Evolutionary conservation across 306 rosid genomes (phyloP).

Genomic region (Acacia crassicarpa): DNA sequence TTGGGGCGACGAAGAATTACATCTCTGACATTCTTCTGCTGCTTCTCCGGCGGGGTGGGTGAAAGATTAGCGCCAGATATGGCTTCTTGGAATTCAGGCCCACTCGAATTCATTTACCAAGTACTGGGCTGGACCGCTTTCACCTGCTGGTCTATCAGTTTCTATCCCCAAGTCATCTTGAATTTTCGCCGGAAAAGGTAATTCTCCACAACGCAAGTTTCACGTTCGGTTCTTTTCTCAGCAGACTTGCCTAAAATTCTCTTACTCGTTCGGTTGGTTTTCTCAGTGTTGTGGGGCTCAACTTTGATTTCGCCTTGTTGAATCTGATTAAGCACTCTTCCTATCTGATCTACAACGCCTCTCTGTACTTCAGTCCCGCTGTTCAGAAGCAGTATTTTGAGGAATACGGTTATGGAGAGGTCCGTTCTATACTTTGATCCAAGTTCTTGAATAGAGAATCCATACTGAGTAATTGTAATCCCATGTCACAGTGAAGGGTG

Average conservation of each 20-base stretch:
- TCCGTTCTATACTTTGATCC: slow-evolving; percentile 8
- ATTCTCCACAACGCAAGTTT: background rate
- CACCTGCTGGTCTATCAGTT: slow-evolving; percentile 71
- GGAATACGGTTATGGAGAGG: slow-evolving; percentile 73
- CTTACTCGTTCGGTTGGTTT: background rate
- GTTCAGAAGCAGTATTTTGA: slow-evolving; percentile 75
- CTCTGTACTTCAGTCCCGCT: slow-evolving; percentile 80
- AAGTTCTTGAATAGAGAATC: background rate
- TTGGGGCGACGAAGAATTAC: background rate
- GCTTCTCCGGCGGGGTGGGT: background rate
- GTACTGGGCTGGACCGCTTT: slow-evolving; percentile 84
- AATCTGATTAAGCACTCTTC: slow-evolving; percentile 87
- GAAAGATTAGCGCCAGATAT: slow-evolving; percentile 22
- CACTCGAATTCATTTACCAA: slow-evolving; percentile 58
- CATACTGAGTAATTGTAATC: background rate
- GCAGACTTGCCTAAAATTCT: background rate
- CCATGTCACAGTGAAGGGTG: background rate
- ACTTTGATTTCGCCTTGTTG: slow-evolving; percentile 80
- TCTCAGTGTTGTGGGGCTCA: slow-evolving; percentile 84
- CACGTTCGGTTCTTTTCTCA: background rate
- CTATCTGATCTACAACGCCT: slow-evolving; percentile 80
- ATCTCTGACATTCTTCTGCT: background rate
- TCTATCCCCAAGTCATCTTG: slow-evolving; percentile 87
- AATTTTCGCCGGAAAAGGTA: slow-evolving; percentile 88
- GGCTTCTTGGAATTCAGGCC: slow-evolving; percentile 85